A percentile compares a stretch with the other conserved stretches of the same genome.
These are phyloP conservation scores for Hyaloscypha finlandica DNA, from an alignment of 495 filamentous ascomycete genomes.

Conservation along the genomic window DNA sequence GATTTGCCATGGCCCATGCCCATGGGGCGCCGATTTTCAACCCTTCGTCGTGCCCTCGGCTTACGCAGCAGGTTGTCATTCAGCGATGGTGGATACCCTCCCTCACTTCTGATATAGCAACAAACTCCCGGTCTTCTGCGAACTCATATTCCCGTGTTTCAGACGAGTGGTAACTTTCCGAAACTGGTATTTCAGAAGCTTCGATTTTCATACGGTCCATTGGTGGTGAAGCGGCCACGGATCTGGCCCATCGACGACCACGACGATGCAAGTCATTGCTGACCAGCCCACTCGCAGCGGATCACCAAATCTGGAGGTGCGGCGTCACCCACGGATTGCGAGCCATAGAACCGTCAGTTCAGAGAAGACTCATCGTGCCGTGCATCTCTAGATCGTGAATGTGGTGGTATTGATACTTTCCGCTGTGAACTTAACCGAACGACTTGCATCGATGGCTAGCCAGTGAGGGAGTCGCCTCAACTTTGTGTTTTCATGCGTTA, in stretches of 20 bases:
- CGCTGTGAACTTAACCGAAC: constrained; percentile 4
- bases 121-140: constrained; percentile 5
- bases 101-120: constrained; percentile 17
- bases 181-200: constrained; percentile 8
- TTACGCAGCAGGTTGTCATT: constrained; percentile 15
- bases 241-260: constrained; percentile 1
- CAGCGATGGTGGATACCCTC: constrained; percentile 18
- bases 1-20: neutral
- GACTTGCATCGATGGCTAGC: neutral
- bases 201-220: constrained; percentile 5
- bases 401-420: constrained; percentile 4
- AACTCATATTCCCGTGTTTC: constrained; percentile 22
- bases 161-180: constrained; percentile 1
- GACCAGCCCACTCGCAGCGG: constrained; percentile 9
- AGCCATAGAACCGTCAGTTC: neutral
- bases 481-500: constrained; percentile 20
- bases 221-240: constrained; percentile 20
- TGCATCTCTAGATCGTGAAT: constrained; percentile 3
- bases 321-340: neutral
- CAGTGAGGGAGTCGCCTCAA: neutral
- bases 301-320: neutral
- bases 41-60: constrained; percentile 15
- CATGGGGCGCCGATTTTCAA: neutral
- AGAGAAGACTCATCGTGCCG: constrained; percentile 7
- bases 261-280: constrained; percentile 17